These are phyloP conservation scores for Salix suchowensis DNA, from an alignment of 345 rosid genomes.

Conservation along the genomic window DNA sequence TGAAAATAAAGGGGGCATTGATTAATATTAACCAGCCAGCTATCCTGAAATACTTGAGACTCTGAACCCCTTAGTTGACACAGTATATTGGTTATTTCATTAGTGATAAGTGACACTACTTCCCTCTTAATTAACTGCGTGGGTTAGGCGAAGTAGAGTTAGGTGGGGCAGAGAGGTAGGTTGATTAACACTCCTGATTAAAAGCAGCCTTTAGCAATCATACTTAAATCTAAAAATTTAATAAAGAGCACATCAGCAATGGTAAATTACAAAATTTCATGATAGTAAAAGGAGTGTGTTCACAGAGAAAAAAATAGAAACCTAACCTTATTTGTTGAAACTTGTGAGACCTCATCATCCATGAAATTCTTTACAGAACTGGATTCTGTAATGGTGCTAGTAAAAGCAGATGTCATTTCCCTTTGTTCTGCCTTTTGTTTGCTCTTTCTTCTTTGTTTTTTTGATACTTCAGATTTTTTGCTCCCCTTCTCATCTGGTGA, in stretches of 20 bases:
- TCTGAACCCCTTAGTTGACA: too few relatives aligned
- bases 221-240: background rate
- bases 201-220: background rate
- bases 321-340: conserved; percentile 47
- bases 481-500: conserved; percentile 49
- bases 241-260: background rate
- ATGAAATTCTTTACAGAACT: conserved; percentile 27
- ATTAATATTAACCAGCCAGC: too few relatives aligned
- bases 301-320: background rate
- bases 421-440: conserved; percentile 44
- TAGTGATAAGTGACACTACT: too few relatives aligned
- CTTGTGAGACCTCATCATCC: conserved; percentile 32
- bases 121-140: too few relatives aligned
- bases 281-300: background rate
- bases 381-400: conserved; percentile 29
- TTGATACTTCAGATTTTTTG: conserved; percentile 46
- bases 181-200: background rate
- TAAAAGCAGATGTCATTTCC: conserved; percentile 39
- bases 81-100: too few relatives aligned
- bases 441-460: conserved; percentile 63
- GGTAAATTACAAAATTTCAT: background rate
- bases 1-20: too few relatives aligned
- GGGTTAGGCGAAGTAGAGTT: too few relatives aligned
- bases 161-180: too few relatives aligned
- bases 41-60: too few relatives aligned